A percentile compares a stretch with the other conserved stretches of the same genome.
phyloP scores from a whole-genome alignment of 495 filamentous ascomycete species.

The Penicillium silybi region DNA sequence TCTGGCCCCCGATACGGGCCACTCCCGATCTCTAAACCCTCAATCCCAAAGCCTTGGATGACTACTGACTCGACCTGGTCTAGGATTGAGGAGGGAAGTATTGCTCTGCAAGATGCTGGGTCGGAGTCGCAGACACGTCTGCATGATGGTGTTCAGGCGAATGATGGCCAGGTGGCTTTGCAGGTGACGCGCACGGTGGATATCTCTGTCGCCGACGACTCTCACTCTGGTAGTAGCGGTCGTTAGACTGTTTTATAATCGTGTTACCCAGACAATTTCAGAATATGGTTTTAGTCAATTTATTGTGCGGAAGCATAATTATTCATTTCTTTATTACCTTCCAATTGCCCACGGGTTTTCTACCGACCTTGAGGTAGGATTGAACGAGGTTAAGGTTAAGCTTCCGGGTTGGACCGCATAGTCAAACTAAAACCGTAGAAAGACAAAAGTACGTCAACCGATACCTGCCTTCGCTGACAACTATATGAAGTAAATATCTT shows the following conservation, averaged over 20 bases:
- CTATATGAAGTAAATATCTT: too few relatives aligned
- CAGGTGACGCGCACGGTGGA: background rate
- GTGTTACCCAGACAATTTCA: background rate
- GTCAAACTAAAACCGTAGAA: too few relatives aligned
- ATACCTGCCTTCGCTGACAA: too few relatives aligned
- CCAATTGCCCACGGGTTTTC: too few relatives aligned
- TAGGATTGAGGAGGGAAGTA: conserved; percentile 1
- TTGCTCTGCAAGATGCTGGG: background rate
- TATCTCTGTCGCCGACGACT: background rate
- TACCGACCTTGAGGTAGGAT: too few relatives aligned
- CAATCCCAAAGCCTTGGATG: background rate
- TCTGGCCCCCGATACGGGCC: background rate
- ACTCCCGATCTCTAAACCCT: background rate
- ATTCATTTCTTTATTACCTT: too few relatives aligned
- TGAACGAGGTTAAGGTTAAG: too few relatives aligned
- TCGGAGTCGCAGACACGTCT: conserved; percentile 4
- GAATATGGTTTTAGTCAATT: too few relatives aligned
- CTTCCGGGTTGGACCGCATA: too few relatives aligned
- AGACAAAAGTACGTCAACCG: too few relatives aligned
- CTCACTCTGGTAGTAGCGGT: background rate
- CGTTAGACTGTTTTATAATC: background rate
- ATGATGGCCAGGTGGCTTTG: background rate
- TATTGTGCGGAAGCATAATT: too few relatives aligned
- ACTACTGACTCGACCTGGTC: conserved; percentile 2
- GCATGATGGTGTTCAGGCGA: background rate